Evolutionary conservation across 176 grass and related monocot genomes (phyloP).

Genomic region (Stipa capillata): DNA sequence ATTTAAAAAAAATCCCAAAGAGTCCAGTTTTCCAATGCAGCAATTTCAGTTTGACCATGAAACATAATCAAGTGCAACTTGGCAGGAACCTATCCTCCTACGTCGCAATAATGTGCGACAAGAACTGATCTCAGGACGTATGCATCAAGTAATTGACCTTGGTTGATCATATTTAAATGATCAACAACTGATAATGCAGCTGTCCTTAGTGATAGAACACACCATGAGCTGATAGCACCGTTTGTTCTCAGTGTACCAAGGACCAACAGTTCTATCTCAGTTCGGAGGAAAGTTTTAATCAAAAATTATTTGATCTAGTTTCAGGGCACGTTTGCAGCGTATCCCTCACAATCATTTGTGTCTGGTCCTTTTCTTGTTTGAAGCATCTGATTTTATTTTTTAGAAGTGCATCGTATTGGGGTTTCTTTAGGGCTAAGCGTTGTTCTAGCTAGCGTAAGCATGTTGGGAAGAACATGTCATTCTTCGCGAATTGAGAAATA

Average conservation of each 20-base stretch:
- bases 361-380: too few species aligned
- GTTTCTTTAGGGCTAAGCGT: background rate
- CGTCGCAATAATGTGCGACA: background rate
- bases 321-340: too few species aligned
- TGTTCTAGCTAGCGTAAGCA: background rate
- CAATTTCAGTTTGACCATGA: too few species aligned
- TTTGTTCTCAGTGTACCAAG: background rate
- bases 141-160: background rate
- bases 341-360: too few species aligned
- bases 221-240: background rate
- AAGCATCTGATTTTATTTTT: background rate
- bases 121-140: background rate
- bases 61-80: background rate
- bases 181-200: background rate
- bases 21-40: too few species aligned
- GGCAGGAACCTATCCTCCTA: background rate
- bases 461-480: background rate
- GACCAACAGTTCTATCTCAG: background rate
- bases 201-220: background rate
- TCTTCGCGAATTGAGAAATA: background rate
- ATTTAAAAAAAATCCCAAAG: too few species aligned
- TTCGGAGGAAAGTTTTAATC: too few species aligned
- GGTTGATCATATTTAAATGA: background rate
- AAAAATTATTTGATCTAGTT: too few species aligned
- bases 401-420: too few species aligned